Evolutionary conservation across 1,139 yeast species (phyloP), one percentile per base, ranked within the genome.

Genomic region (Schwanniomyces etchellsii): DNA sequence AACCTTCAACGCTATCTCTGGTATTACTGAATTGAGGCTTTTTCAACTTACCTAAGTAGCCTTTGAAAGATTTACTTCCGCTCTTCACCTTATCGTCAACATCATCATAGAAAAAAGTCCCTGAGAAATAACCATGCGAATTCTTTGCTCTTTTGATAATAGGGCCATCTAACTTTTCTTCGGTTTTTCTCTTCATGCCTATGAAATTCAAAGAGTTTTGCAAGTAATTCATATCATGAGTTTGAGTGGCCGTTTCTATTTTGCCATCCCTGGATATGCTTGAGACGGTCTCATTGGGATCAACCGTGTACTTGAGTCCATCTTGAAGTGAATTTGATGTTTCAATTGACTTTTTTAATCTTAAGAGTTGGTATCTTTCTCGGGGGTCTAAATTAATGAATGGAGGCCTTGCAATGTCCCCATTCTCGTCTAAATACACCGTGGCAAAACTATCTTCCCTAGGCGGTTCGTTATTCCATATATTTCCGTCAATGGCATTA

Each of bases 371-470:
- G 38, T 66, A 63, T 26, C 74, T 50, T 40, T 67, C 73, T 21
- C 59, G 42, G 1, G 73, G 74, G 33, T 65, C 71, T 29, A 66
- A 51, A 31, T 63, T 64, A 22, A 67, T 64, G 39, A 65, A 63
- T n/a, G 73, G 71, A 0, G 74, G 73, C 30, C 74, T 50, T 2
- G 59, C 65, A 29, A 63, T 43, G 34, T 63, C 58, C 2, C 72
- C 71, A 1, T 55, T 52, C 3, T 48, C 52, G 35, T 66, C 72
- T 15, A 45, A 45, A 36, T 62, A 62, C 25, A 59, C 39, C 2
- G 64, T 57, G 1, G 62, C 60, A 42, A 55, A 55, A 23, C 57
- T 63, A 23, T 50, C 52, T 26, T 55, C 59, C 11, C 49, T 37
- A 11, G 21, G 9, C 21, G 7, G 7, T 18, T 7, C 9, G n/a